Evolutionary conservation across 2,329 filamentous ascomycete genomes (phyloP).

Genomic region (Colletotrichum sp.): DNA sequence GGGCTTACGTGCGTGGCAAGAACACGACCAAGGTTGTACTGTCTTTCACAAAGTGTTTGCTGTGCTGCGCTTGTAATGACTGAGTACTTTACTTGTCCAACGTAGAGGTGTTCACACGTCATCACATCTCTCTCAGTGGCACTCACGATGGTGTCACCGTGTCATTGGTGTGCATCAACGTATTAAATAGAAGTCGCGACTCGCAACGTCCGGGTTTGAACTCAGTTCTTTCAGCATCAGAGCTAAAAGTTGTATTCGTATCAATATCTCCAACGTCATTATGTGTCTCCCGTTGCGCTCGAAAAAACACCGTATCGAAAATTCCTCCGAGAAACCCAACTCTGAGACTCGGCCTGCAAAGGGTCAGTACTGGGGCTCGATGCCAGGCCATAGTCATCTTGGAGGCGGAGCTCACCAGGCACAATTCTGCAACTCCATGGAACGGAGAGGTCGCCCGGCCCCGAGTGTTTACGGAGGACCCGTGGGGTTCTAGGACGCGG

Average conservation of each 20-base stretch:
- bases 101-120: background rate
- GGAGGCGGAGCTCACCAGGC: background rate
- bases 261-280: background rate
- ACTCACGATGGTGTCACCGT: background rate
- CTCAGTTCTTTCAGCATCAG: background rate
- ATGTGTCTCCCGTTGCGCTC: background rate
- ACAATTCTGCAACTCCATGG: background rate
- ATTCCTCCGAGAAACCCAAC: background rate
- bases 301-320: background rate
- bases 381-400: background rate
- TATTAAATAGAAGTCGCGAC: background rate
- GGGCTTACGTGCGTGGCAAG: background rate
- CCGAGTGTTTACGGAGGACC: background rate
- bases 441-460: background rate
- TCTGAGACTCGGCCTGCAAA: background rate
- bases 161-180: background rate
- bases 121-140: background rate
- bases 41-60: background rate
- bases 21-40: background rate
- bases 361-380: background rate
- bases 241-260: background rate
- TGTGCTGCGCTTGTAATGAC: background rate
- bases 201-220: background rate
- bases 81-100: background rate
- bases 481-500: background rate